Evolutionary conservation across 1,284 basidiomycete genomes (phyloP).

Genomic region (Ganoderma sp.): DNA sequence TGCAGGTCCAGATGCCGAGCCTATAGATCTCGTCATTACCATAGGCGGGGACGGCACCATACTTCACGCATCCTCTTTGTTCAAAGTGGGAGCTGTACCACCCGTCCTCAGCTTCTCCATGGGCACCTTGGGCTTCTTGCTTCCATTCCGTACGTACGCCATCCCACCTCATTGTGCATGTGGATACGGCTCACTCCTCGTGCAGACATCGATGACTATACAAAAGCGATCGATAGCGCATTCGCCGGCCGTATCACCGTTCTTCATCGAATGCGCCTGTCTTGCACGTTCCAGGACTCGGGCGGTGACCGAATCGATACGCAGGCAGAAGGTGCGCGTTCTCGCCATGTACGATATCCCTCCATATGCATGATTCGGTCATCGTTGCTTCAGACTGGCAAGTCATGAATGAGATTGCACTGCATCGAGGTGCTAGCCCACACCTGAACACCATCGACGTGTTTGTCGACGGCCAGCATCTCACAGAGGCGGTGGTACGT

Average conservation of each 20-base stretch:
- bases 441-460: conserved; percentile 95
- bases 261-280: conserved; percentile 87
- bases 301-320: conserved; percentile 61
- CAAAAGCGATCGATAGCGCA: conserved; percentile 78
- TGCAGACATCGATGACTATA: conserved; percentile 82
- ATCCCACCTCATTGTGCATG: not conserved
- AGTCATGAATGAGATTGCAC: conserved; percentile 96
- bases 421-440: conserved; percentile 91
- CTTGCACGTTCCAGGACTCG: conserved; percentile 76
- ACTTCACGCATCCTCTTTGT: conserved; percentile 91
- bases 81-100: conserved; percentile 87
- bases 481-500: conserved; percentile 94
- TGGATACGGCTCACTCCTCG: not conserved
- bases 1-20: conserved; percentile 55
- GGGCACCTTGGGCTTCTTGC: conserved; percentile 93
- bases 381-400: conserved; percentile 73
- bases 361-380: too few relatives aligned
- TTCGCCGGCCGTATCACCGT: conserved; percentile 78
- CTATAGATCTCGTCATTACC: conserved; percentile 88
- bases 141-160: conserved; percentile 84
- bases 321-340: conserved; percentile 58
- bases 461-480: conserved; percentile 93
- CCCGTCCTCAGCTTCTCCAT: conserved; percentile 96
- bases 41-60: conserved; percentile 97
- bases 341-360: not conserved